Evolutionary conservation across 2,329 filamentous ascomycete species (phyloP).

Genomic region (Allantophomopsis cytisporea): DNA sequence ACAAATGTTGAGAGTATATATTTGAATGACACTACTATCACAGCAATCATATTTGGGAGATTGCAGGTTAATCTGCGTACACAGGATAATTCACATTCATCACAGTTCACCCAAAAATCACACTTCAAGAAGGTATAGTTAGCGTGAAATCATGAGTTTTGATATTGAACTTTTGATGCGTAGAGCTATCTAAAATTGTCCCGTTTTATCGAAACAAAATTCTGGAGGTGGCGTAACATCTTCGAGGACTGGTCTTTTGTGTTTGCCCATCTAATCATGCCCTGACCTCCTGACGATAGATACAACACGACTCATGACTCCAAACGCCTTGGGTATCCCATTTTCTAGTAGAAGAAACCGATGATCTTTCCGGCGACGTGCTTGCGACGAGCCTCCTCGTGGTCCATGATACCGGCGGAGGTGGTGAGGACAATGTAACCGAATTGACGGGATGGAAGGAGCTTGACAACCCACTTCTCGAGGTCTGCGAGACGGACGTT

Average conservation of each 20-base stretch:
- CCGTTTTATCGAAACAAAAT: neutral
- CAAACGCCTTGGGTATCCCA: conserved; percentile 8
- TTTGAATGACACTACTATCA: no score
- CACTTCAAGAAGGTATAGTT: no score
- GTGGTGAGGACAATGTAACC: conserved; percentile 98
- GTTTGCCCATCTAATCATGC: neutral
- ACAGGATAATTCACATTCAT: no score
- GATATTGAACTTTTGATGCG: conserved; percentile 16
- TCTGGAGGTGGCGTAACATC: neutral
- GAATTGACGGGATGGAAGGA: conserved; percentile 98
- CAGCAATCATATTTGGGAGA: no score
- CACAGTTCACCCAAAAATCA: no score
- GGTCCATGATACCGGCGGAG: conserved; percentile 99
- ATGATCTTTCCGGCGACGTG: conserved; percentile 99
- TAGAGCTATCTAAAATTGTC: conserved; percentile 13
- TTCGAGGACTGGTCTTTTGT: conserved; percentile 7
- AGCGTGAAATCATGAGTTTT: conserved; percentile 14
- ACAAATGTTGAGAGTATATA: no score
- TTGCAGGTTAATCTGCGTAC: no score
- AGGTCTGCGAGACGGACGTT: conserved; percentile 96
- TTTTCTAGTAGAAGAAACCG: conserved; percentile 91
- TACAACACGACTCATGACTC: conserved; percentile 12
- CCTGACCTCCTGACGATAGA: neutral
- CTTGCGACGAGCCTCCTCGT: conserved; percentile 98
- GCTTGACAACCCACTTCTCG: conserved; percentile 99